Percentiles rank a stretch among this genome's conserved stretches.
phyloP scores from a whole-genome alignment of 768 basidiomycete genomes.

The Rhodotorula sphaerocarpa region DNA sequence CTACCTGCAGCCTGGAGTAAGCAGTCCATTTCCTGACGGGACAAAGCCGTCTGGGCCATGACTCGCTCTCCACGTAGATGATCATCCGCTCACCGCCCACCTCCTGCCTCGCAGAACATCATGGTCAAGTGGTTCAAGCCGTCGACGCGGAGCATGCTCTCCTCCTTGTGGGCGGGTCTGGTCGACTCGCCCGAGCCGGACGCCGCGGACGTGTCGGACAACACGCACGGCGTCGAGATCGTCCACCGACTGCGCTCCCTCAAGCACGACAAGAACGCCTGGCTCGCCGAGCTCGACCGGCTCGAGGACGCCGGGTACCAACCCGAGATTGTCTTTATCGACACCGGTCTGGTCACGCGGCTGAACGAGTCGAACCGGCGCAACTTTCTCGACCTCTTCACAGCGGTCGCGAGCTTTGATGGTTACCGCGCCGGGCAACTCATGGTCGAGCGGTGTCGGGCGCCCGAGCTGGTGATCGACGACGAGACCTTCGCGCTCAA shows the following conservation, averaged over 20 bases:
- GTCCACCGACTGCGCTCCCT: slow-evolving; percentile 63
- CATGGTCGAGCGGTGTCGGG: slow-evolving; percentile 89
- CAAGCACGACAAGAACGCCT: slow-evolving; percentile 52
- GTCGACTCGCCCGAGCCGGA: slow-evolving; percentile 47
- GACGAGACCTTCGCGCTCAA: slow-evolving; percentile 92
- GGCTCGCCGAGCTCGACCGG: slow-evolving; percentile 60
- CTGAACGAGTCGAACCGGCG: slow-evolving; percentile 70
- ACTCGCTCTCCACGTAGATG: background rate
- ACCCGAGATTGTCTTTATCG: slow-evolving; percentile 91
- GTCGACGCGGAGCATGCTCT: slow-evolving; percentile 56
- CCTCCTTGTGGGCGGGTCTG: slow-evolving; percentile 44
- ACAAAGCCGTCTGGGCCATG: background rate
- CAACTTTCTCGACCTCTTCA: slow-evolving; percentile 95
- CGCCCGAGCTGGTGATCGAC: slow-evolving; percentile 81
- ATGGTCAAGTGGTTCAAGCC: slow-evolving; percentile 93
- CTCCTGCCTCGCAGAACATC: slow-evolving; percentile 53
- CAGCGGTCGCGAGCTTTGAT: slow-evolving; percentile 90
- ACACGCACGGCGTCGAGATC: slow-evolving; percentile 47
- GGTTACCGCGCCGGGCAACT: slow-evolving; percentile 90
- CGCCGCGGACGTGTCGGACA: slow-evolving; percentile 33
- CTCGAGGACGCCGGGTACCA: slow-evolving; percentile 67
- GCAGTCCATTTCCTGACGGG: background rate
- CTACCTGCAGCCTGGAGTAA: background rate
- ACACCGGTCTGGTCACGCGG: slow-evolving; percentile 86
- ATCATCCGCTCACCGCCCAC: background rate